Evolutionary conservation across 495 filamentous ascomycete species (phyloP).

Genomic region (Copromyces sp.): DNA sequence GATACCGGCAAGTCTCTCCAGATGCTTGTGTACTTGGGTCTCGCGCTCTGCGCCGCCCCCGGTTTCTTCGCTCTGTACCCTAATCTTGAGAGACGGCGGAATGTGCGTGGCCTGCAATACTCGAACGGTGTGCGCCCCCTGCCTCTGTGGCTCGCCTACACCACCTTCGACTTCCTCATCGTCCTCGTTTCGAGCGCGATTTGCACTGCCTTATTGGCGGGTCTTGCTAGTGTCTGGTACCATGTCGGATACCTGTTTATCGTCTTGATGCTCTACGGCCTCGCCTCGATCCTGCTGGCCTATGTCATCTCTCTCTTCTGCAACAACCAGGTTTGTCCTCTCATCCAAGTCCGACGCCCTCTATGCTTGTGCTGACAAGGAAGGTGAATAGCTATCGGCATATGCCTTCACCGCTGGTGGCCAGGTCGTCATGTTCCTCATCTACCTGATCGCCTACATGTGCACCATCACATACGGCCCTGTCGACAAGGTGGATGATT

Average conservation of each 20-base stretch:
- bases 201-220: conserved; percentile 49
- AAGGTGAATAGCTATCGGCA: conserved; percentile 17
- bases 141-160: conserved; percentile 71
- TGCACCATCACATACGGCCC: conserved; percentile 57
- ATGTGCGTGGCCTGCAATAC: conserved; percentile 76
- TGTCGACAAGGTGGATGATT: conserved; percentile 45
- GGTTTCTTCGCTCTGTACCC: conserved; percentile 83
- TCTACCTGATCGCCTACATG: conserved; percentile 69
- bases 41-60: conserved; percentile 66
- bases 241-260: conserved; percentile 65
- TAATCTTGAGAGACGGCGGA: conserved; percentile 62
- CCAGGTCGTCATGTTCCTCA: conserved; percentile 62
- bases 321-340: conserved; percentile 14
- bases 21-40: conserved; percentile 65
- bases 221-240: conserved; percentile 55
- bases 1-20: conserved; percentile 62
- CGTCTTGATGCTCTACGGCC: conserved; percentile 63
- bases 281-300: conserved; percentile 56
- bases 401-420: conserved; percentile 55
- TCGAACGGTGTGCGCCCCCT: conserved; percentile 68
- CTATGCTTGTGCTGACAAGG: no score
- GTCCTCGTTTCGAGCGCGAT: conserved; percentile 52
- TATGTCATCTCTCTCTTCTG: conserved; percentile 64
- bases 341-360: no score
- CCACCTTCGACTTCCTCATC: conserved; percentile 64